phyloP scores from a whole-genome alignment of 2,329 filamentous ascomycete species.

The Neoscytalidium dimidiatum region DNA sequence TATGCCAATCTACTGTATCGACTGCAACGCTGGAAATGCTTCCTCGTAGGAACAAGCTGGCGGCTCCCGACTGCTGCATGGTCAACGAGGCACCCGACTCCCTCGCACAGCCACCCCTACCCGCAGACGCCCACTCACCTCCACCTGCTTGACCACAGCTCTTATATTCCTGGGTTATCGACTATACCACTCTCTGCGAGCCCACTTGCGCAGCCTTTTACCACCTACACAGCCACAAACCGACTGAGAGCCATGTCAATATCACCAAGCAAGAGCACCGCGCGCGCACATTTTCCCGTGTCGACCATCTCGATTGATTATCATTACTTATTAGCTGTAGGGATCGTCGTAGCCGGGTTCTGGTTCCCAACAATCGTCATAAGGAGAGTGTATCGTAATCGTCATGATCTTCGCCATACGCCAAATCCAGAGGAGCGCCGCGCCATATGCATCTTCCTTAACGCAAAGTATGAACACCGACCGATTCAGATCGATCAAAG shows the following conservation, averaged over 20 bases:
- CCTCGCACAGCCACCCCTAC: not conserved
- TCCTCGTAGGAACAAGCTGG: not conserved
- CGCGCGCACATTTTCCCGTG: not conserved
- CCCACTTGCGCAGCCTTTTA: no score
- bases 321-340: constrained; percentile 12
- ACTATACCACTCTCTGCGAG: no score
- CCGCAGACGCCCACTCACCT: not conserved
- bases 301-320: constrained; percentile 7
- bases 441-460: constrained; percentile 2
- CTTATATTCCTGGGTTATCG: no score
- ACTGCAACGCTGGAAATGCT: no score
- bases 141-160: no score
- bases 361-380: not conserved
- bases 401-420: not conserved
- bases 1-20: no score
- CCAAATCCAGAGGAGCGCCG: not conserved
- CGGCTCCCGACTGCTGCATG: not conserved
- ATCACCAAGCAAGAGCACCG: not conserved
- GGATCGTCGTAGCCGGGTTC: constrained; percentile 3
- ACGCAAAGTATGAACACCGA: not conserved
- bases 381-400: constrained; percentile 9
- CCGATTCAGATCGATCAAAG: not conserved
- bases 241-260: not conserved
- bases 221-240: not conserved
- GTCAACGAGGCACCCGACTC: not conserved